Base-by-base conservation (phyloP, 495 filamentous ascomycete genomes). In the Penicillium argentinense region DNA sequence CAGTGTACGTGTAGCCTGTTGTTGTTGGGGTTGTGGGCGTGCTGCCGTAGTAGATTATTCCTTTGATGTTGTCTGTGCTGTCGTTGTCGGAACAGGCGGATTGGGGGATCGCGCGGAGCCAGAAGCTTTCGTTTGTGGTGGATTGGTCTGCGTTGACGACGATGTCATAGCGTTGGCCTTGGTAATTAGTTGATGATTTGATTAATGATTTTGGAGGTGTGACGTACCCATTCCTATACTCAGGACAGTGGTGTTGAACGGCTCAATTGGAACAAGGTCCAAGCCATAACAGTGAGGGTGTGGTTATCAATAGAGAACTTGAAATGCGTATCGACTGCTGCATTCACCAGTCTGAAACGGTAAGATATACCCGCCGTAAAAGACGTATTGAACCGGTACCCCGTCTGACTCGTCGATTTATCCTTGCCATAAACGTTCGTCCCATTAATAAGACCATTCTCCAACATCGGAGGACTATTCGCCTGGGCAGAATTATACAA, bases 161-260 rank as follows among this genome's bases (percentile, higher is more conserved):
- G 13, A 89, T 71, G 48, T 88, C 79, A 64, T 85, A 85, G 26
- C 86, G 76, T 66, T 89, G 83, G 12, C 80, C 73, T 72, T n/a
- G n/a, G n/a, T n/a, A n/a, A n/a, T n/a, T n/a, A n/a, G n/a, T n/a
- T n/a, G n/a, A n/a, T n/a, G n/a, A n/a, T n/a, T n/a, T n/a, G n/a
- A n/a, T n/a, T n/a, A n/a, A n/a, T n/a, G n/a, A n/a, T n/a, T n/a
- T n/a, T n/a, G n/a, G n/a, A n/a, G n/a, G n/a, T n/a, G n/a, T 54
- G 47, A 5, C 59, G 5, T 38, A 70, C 71, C 85, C 58, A 88
- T 88, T 23, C 60, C 79, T 40, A 89, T 70, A 19, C 68, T 55
- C 9, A 87, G 47, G 22, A 68, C 66, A 22, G 49, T 43, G 0
- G 73, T 73, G 2, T 49, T 63, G 47, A 68, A 82, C 0, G 76